Evolutionary conservation across 225 moss, liverwort and hornwort species (phyloP), one percentile per base, ranked within the genome.

Genomic region (Pseudisothecium myosuroides): DNA sequence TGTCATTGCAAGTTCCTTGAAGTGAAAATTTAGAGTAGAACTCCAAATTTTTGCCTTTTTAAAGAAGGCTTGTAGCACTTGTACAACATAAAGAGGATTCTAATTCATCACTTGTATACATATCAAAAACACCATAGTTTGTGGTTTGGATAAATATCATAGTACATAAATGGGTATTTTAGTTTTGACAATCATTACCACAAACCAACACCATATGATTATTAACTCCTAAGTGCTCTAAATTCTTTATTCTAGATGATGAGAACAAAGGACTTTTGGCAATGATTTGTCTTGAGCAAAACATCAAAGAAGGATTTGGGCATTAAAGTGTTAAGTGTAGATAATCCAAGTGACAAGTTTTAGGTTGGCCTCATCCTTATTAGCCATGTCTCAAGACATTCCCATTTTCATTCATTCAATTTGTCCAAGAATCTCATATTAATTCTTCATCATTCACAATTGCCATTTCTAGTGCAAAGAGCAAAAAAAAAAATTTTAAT

Each of bases 91-190:
- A 54, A 8, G 0, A 23, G 22, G 5, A 21, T 36, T 23, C 14
- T 24, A 7, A 13, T 10, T 55, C 15, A 24, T 54, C 10, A 37
- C 2, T 54, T 24, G 15, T 10, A 37, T 77, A 2, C 5, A 54
- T 23, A 54, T 23, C 1, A 22, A 36, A 77, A 54, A 9, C 2
- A 77, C 15, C 54, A 36, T 23, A 23, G 0, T 15, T 23, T 36
- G 6, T 14, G 1, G 15, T 77, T 1, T 52, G 0, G 9, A 22
- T 8, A 76, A 20, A 22, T 52, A 52, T 7, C 5, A 50, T 0
- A 1, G 0, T 22, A 14, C 36, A 9, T 2, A 3, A 52, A 22
- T 0, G 0, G 0, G 0, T 14, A 52, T 9, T 52, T 76, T 9
- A 31, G 1, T 52, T 76, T 50, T 22, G 4, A 12, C 5, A 49